Evolutionary conservation across 2,329 filamentous ascomycete species (phyloP), one percentile per base, ranked within the genome.

Genomic region (Fusarium heterosporum): DNA sequence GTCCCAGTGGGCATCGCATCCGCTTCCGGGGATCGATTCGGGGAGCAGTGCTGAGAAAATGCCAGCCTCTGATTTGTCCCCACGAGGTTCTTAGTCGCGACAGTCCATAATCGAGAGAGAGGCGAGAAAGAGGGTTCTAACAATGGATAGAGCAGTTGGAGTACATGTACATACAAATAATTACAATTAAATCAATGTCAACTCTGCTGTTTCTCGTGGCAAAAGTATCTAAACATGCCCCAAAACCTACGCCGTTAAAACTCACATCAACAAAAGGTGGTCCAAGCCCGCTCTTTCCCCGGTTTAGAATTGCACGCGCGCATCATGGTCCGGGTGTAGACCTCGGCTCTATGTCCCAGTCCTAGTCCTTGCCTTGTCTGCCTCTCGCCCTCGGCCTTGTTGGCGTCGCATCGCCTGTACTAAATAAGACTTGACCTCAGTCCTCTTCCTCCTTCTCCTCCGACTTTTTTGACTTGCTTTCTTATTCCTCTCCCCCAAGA

Each of bases 11-110:
- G 50, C 61, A 61, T 49, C 38, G 47, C 36, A 55, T 58, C 69
- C 63, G 66, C 50, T 66, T 70, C 69, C 64, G 70, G 68, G 64
- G 54, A 64, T 38, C 42, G 64, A 61, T 55, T 48, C 64, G 63
- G 26, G 48, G 19, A 58, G 57, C 17, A 19, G 8, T 73, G 71
- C 71, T 73, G 71, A 73, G 71, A 64, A 73, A 73, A 71, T 36
- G 55, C 68, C 41, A 56, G 59, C 66, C 63, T 68, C 66, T 73
- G 71, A 73, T 73, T 73, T 73, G 70, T 41, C 65, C 59, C 53
- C 26, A n/a, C 19, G 10, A 53, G 55, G 55, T 28, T 17, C 32
- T 32, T 59, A 13, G 25, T 49, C 32, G 53, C 36, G 38, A 65
- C 55, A 54, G 38, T 26, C 13, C 13, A 47, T 34, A 32, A 45